phyloP scores from a whole-genome alignment of 169 alveolate species.

The Plasmodium gallinaceum region DNA sequence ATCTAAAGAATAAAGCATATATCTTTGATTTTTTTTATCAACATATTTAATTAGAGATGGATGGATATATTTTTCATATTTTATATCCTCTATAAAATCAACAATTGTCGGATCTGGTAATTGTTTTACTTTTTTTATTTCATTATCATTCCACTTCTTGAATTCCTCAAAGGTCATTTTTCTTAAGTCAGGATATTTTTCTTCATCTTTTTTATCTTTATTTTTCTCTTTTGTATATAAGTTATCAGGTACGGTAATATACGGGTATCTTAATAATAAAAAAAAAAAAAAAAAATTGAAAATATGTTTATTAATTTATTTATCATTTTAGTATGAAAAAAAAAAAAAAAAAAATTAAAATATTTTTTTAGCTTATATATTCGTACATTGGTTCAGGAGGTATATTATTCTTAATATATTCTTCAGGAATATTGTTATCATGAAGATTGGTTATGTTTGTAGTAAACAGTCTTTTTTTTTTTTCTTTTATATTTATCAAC shows the following conservation, averaged over 20 bases:
- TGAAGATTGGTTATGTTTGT: conserved; percentile 8
- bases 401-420: conserved; percentile 46
- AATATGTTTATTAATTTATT: not conserved
- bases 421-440: conserved; percentile 38
- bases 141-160: conserved; percentile 13
- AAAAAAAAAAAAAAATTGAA: not conserved
- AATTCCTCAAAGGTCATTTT: conserved; percentile 20
- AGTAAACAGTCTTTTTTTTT: conserved; percentile 3
- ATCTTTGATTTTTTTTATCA: conserved; percentile 38
- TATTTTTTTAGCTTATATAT: not conserved
- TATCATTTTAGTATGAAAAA: no score
- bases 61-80: conserved; percentile 16
- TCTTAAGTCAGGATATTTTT: not conserved
- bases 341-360: not conserved
- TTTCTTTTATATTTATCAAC: not conserved
- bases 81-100: conserved; percentile 73
- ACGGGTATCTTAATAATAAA: conserved; percentile 27
- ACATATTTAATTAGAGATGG: conserved; percentile 69
- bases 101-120: conserved; percentile 57
- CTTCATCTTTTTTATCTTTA: not conserved
- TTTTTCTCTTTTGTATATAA: conserved; percentile 23
- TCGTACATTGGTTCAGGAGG: conserved; percentile 68
- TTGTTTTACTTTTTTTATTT: not conserved
- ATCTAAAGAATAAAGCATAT: conserved; percentile 27
- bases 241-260: conserved; percentile 44